Conservation (phyloP, 2,329 filamentous ascomycete species). For the Geosmithia flava region DNA sequence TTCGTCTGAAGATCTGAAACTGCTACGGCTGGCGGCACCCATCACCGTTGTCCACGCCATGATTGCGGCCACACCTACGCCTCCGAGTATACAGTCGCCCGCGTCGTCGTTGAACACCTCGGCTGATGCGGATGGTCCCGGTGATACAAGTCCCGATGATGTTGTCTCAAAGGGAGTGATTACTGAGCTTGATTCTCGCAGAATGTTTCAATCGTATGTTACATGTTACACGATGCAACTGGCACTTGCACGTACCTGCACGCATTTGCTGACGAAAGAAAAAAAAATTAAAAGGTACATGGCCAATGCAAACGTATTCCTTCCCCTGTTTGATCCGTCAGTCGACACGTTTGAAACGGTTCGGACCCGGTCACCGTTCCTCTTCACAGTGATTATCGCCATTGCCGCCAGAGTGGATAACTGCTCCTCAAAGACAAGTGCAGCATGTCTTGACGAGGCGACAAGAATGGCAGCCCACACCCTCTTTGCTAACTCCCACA, state of each 20-base stretch:
- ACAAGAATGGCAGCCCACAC: background rate
- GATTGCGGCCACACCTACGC: background rate
- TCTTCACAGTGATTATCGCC: background rate
- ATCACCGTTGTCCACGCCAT: background rate
- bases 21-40: background rate
- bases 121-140: background rate
- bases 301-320: background rate
- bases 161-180: background rate
- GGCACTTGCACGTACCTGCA: too few species aligned
- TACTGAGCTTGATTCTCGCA: background rate
- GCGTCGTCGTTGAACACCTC: background rate
- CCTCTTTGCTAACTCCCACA: background rate
- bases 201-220: background rate
- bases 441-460: background rate
- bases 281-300: background rate
- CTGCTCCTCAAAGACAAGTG: background rate
- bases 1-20: background rate
- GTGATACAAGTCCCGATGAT: background rate
- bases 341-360: conserved; percentile 1
- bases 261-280: too few species aligned
- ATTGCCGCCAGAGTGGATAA: background rate
- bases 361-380: background rate
- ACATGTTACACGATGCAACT: too few species aligned
- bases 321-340: background rate
- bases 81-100: background rate